A percentile compares a stretch with the other conserved stretches of the same genome.
phyloP scores from a whole-genome alignment of 163 green algal genomes.

The Chlamydomonas reinhardtii region DNA sequence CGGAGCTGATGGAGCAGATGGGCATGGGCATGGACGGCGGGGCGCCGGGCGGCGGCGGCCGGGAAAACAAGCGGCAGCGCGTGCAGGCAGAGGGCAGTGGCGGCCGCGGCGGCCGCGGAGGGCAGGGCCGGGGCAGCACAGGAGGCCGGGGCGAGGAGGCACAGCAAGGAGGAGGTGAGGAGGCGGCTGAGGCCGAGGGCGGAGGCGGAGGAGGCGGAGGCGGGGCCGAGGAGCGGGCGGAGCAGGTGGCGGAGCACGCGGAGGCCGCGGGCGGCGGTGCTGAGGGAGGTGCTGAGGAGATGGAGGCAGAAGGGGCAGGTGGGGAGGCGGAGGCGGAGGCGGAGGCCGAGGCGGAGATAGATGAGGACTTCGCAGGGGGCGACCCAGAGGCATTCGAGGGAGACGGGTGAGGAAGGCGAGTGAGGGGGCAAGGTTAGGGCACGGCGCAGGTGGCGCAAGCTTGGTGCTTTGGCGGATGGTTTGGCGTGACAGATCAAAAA shows the following conservation, averaged over 20 bases:
- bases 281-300: too few species aligned
- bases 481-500: too few species aligned
- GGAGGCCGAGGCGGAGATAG: too few species aligned
- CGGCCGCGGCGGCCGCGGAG: not conserved
- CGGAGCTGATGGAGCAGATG: constrained; percentile 58
- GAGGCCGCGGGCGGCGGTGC: not conserved
- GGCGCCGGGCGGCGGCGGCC: not conserved
- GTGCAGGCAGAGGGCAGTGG: not conserved
- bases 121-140: not conserved
- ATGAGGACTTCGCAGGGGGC: too few species aligned
- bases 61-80: constrained; percentile 41
- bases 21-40: constrained; percentile 36
- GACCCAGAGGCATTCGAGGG: too few species aligned
- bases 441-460: too few species aligned
- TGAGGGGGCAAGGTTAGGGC: too few species aligned
- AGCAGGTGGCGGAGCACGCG: not conserved
- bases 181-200: not conserved
- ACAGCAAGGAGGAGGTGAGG: not conserved
- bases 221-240: not conserved
- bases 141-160: not conserved
- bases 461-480: too few species aligned
- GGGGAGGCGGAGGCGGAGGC: too few species aligned
- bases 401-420: too few species aligned
- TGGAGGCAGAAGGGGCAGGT: too few species aligned
- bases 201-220: not conserved